Conservation (phyloP, 2,329 filamentous ascomycete species). For the Arthrobotrys pseudoclavata region DNA sequence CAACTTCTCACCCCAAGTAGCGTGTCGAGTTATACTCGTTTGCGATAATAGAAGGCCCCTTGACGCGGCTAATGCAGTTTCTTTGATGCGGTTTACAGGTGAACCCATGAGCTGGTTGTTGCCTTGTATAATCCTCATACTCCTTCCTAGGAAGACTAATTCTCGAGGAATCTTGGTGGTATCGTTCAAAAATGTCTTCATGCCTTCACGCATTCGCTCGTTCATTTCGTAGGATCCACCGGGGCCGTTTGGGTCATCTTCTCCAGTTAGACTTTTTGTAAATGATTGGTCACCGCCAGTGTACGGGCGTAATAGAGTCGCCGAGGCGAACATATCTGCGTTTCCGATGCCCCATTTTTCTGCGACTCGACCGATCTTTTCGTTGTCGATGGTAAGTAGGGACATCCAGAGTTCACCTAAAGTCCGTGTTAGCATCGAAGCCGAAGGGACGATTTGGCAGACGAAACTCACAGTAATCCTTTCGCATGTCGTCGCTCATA, state of each 20-base stretch:
- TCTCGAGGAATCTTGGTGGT: slow-evolving; percentile 91
- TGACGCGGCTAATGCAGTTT: slow-evolving; percentile 66
- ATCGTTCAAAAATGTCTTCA: slow-evolving; percentile 85
- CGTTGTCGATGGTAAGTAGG: slow-evolving; percentile 92
- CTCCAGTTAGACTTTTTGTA: slow-evolving; percentile 53
- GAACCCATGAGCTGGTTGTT: slow-evolving; percentile 93
- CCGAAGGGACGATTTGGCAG: background rate
- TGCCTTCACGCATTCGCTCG: slow-evolving; percentile 76
- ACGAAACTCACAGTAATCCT: slow-evolving; percentile 76
- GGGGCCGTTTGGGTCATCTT: slow-evolving; percentile 72
- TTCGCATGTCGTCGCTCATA: slow-evolving; percentile 85
- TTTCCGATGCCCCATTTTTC: slow-evolving; percentile 88
- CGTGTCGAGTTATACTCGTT: slow-evolving; percentile 71
- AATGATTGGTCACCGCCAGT: slow-evolving; percentile 77
- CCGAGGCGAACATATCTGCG: slow-evolving; percentile 89
- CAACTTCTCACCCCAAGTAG: slow-evolving; percentile 74
- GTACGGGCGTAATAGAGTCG: slow-evolving; percentile 90
- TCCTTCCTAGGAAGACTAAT: slow-evolving; percentile 90
- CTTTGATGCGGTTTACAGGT: slow-evolving; percentile 91
- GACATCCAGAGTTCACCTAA: slow-evolving; percentile 83
- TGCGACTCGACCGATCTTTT: slow-evolving; percentile 79
- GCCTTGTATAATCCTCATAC: slow-evolving; percentile 91
- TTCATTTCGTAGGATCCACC: slow-evolving; percentile 80
- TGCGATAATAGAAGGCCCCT: slow-evolving; percentile 75
- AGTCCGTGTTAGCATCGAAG: background rate